Percentiles rank a stretch among this genome's conserved stretches.
Evolutionary conservation across 2,329 filamentous ascomycete genomes (phyloP).

Genomic region (Aspergillus unguis): DNA sequence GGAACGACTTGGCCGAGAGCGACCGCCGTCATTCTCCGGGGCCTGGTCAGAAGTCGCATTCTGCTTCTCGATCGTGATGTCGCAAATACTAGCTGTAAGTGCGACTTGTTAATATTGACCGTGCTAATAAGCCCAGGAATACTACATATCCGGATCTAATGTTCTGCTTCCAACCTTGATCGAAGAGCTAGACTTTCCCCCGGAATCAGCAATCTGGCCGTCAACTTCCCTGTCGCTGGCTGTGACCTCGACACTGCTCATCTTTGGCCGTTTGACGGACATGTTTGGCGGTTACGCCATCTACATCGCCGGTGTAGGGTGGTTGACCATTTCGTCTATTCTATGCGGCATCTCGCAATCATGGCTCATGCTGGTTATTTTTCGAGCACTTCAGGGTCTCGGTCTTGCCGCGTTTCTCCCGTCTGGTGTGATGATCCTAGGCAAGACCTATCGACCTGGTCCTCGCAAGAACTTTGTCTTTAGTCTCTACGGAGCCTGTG

Average conservation of each 20-base stretch:
- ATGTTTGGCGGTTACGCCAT: constrained; percentile 63
- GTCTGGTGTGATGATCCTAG: constrained; percentile 64
- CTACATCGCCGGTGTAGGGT: constrained; percentile 58
- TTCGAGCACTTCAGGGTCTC: constrained; percentile 70
- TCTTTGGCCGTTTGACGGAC: constrained; percentile 57
- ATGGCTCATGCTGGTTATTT: constrained; percentile 68
- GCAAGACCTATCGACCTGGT: constrained; percentile 63
- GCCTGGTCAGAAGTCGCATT: constrained; percentile 60
- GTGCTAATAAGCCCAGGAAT: constrained; percentile 52
- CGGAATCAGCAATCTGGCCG: constrained; percentile 58
- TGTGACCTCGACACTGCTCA: constrained; percentile 47
- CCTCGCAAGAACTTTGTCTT: constrained; percentile 66
- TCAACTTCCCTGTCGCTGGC: constrained; percentile 52
- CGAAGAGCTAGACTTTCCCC: constrained; percentile 61
- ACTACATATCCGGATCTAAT: constrained; percentile 72
- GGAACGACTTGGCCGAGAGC: constrained; percentile 60
- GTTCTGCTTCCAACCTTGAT: constrained; percentile 65
- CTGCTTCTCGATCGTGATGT: constrained; percentile 59
- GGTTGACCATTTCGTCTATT: constrained; percentile 68
- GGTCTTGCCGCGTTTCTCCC: constrained; percentile 70
- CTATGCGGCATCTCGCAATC: constrained; percentile 67
- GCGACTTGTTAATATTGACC: constrained; percentile 2
- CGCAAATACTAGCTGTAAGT: constrained; percentile 59
- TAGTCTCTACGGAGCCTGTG: constrained; percentile 56
- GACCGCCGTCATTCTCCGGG: constrained; percentile 56